These are phyloP conservation scores for Panaeolus cyanescens DNA, from an alignment of 768 basidiomycete species.

Conservation along the genomic window DNA sequence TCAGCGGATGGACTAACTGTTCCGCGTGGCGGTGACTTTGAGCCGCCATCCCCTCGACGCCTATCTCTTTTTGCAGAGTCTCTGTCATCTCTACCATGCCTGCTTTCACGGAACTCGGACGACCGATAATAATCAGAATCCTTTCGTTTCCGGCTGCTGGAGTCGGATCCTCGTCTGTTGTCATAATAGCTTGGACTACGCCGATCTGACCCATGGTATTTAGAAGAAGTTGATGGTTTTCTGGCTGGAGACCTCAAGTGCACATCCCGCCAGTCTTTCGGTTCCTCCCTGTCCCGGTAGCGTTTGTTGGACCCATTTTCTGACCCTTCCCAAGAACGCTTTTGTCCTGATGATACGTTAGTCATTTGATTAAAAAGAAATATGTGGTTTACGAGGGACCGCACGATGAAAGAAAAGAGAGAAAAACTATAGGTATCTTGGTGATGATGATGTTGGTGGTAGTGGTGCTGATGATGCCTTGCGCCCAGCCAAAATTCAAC, in stretches of 20 bases:
- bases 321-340: conserved; percentile 73
- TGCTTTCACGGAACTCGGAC: background rate
- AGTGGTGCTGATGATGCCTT: background rate
- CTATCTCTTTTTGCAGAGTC: conserved; percentile 11
- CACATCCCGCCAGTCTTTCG: conserved; percentile 72
- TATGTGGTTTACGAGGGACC: conserved; percentile 72
- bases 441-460: conserved; percentile 9
- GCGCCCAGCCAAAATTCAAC: background rate
- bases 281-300: conserved; percentile 54
- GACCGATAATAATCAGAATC: conserved; percentile 16
- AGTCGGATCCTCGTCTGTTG: conserved; percentile 12
- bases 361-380: conserved; percentile 53
- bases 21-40: conserved; percentile 23
- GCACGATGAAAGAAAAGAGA: conserved; percentile 63
- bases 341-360: conserved; percentile 83
- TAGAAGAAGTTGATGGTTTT: conserved; percentile 21
- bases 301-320: conserved; percentile 54
- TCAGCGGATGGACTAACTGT: conserved; percentile 19
- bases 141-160: conserved; percentile 15
- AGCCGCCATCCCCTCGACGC: conserved; percentile 12
- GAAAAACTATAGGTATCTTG: conserved; percentile 14
- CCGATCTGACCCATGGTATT: conserved; percentile 39
- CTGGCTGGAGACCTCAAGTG: conserved; percentile 46
- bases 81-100: conserved; percentile 14
- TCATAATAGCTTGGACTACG: conserved; percentile 20